These are phyloP conservation scores for Colletotrichum higginsianum DNA, from an alignment of 2,329 filamentous ascomycete species.

Conservation along the genomic window DNA sequence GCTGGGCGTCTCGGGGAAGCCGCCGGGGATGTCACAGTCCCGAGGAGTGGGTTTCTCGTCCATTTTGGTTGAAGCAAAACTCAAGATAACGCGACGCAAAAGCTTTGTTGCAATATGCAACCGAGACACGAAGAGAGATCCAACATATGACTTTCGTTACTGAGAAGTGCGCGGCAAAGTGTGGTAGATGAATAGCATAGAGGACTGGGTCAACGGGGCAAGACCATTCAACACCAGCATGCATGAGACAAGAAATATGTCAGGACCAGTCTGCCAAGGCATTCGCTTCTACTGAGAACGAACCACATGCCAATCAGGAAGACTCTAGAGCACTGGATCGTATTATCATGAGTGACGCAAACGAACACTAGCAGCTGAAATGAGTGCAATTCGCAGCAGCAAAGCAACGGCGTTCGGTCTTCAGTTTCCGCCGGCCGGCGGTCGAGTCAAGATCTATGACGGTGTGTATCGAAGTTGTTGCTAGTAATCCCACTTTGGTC, in stretches of 20 bases:
- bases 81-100: no score
- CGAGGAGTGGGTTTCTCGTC: constrained; percentile 49
- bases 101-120: not conserved
- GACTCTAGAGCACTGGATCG: not conserved
- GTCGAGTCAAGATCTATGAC: constrained; percentile 33
- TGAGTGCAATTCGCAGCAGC: not conserved
- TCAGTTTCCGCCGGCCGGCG: constrained; percentile 3
- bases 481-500: constrained; percentile 13
- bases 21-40: constrained; percentile 52
- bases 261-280: not conserved
- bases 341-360: constrained; percentile 8
- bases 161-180: not conserved
- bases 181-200: no score
- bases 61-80: constrained; percentile 41
- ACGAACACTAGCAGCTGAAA: not conserved
- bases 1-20: constrained; percentile 50
- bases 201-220: not conserved
- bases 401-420: constrained; percentile 9
- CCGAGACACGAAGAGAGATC: not conserved
- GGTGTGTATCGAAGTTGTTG: constrained; percentile 6
- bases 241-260: no score
- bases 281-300: not conserved
- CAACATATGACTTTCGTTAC: not conserved
- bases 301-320: not conserved
- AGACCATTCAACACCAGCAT: not conserved